phyloP scores from a whole-genome alignment of 495 filamentous ascomycete genomes.

The Sordaria brevicollis region DNA sequence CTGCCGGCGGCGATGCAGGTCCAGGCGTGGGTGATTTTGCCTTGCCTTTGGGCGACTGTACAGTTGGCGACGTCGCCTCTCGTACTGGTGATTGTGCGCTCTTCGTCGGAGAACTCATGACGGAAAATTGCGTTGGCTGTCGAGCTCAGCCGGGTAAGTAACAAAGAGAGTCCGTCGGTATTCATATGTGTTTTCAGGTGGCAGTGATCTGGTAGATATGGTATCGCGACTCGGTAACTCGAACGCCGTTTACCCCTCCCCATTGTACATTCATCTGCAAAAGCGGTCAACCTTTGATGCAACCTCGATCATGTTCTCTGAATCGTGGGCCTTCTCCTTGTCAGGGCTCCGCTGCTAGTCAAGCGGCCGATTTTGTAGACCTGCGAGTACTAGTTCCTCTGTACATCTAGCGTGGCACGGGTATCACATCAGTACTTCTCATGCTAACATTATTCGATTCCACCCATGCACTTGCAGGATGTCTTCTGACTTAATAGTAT shows the following conservation, averaged over 20 bases:
- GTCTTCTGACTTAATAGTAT: neutral
- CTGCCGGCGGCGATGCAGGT: neutral
- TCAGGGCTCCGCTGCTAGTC: too few relatives aligned
- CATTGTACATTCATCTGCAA: neutral
- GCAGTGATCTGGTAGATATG: neutral
- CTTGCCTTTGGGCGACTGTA: neutral
- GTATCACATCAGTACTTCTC: neutral
- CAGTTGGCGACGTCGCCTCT: neutral
- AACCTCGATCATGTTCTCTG: neutral
- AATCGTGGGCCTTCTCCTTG: neutral
- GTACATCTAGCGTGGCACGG: too few relatives aligned
- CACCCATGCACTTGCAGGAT: neutral
- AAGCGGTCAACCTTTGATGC: neutral
- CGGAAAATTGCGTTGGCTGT: neutral
- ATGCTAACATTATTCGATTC: neutral
- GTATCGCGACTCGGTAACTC: too few relatives aligned
- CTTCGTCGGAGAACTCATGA: neutral
- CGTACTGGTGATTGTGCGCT: neutral
- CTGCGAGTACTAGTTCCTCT: too few relatives aligned
- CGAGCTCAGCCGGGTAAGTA: neutral
- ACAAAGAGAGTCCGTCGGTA: neutral
- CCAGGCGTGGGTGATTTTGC: neutral
- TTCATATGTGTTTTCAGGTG: neutral
- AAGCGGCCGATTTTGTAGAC: too few relatives aligned
- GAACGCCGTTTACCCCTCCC: neutral